Evolutionary conservation across 257 asterid genomes (phyloP).

Genomic region (Jasminum sambac): DNA sequence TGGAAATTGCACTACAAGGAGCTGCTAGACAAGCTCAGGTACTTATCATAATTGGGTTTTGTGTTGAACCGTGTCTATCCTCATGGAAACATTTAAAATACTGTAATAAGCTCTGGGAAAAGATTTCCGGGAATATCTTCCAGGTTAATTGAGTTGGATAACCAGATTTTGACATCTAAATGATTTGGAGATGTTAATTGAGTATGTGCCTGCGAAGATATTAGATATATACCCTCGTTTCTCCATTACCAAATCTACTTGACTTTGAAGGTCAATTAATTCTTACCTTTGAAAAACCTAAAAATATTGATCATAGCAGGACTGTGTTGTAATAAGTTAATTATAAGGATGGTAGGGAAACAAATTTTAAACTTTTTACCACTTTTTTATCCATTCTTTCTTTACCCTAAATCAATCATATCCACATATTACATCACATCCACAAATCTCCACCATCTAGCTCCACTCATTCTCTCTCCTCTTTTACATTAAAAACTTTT

Average conservation of each 20-base stretch:
- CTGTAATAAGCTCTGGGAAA: slow-evolving; percentile 2
- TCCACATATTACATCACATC: too few relatives aligned
- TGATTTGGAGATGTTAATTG: slow-evolving; percentile 1
- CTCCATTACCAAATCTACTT: not conserved
- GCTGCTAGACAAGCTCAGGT: slow-evolving; percentile 99
- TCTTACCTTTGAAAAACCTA: not conserved
- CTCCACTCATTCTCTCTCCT: too few relatives aligned
- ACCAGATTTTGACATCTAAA: not conserved
- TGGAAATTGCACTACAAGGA: slow-evolving; percentile 91
- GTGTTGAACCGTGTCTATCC: slow-evolving; percentile 16
- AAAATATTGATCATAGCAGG: not conserved
- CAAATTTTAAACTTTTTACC: too few relatives aligned
- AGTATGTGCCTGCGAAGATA: not conserved
- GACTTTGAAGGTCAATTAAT: not conserved
- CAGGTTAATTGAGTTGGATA: not conserved
- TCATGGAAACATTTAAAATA: not conserved
- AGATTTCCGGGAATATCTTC: slow-evolving; percentile 6
- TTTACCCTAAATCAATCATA: too few relatives aligned
- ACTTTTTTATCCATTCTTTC: too few relatives aligned
- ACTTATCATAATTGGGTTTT: slow-evolving; percentile 16
- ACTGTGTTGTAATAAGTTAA: not conserved
- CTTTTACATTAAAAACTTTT: too few relatives aligned
- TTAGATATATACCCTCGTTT: not conserved
- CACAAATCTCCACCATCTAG: too few relatives aligned
- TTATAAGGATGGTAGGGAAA: too few relatives aligned